Conservation (phyloP, 805 yeast species). For the Saccharomycopsis capsularis region DNA sequence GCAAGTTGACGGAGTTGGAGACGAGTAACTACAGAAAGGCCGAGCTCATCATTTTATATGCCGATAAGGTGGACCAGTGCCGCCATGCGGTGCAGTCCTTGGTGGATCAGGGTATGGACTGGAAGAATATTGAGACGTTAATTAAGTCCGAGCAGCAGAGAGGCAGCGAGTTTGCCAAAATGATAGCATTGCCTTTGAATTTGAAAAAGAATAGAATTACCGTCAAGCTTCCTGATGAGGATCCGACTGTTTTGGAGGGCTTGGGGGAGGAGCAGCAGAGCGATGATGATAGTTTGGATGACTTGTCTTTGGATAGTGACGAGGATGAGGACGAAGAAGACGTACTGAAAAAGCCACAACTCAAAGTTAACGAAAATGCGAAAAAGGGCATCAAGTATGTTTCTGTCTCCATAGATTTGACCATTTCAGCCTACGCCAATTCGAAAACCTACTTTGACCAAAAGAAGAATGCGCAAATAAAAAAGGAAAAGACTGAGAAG, state of each 20-base stretch:
- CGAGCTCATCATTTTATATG: constrained; percentile 59
- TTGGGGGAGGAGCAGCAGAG: constrained; percentile 26
- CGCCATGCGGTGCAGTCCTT: constrained; percentile 57
- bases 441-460: constrained; percentile 75
- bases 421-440: constrained; percentile 78
- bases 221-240: constrained; percentile 41
- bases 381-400: constrained; percentile 27
- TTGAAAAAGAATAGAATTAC: constrained; percentile 61
- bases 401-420: constrained; percentile 58
- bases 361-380: constrained; percentile 18
- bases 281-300: constrained; percentile 20
- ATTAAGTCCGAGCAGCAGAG: constrained; percentile 62
- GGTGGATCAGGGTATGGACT: constrained; percentile 82
- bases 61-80: constrained; percentile 67
- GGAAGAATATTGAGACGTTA: constrained; percentile 79
- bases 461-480: constrained; percentile 66
- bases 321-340: constrained; percentile 24
- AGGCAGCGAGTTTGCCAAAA: constrained; percentile 55
- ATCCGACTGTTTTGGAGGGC: too few species aligned
- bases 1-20: constrained; percentile 57
- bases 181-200: constrained; percentile 62
- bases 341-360: constrained; percentile 20
- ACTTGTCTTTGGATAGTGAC: constrained; percentile 18
- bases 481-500: constrained; percentile 73
- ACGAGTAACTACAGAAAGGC: constrained; percentile 61